A percentile compares a stretch with the other conserved stretches of the same genome.
These are phyloP conservation scores for Stramenopiles sp. DNA, from an alignment of 352 stramenopile genomes.

Conservation along the genomic window DNA sequence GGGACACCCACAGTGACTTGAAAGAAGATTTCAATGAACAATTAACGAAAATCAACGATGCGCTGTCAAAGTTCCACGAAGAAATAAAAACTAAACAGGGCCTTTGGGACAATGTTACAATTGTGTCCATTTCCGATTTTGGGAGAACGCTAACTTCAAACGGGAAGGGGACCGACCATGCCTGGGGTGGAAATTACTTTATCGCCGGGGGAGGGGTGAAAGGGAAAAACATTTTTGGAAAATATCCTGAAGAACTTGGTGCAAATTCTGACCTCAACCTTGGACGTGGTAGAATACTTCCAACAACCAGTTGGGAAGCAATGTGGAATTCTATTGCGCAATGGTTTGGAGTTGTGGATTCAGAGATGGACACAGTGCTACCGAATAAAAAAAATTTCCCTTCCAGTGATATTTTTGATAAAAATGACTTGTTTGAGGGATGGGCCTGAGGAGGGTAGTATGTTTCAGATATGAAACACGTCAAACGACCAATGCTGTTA, in stretches of 20 bases:
- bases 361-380: too few relatives aligned
- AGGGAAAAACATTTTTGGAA: conserved; percentile 29
- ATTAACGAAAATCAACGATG: conserved; percentile 28
- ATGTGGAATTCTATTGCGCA: conserved; percentile 29
- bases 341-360: conserved; percentile 27
- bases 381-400: conserved; percentile 7
- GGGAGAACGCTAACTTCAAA: conserved; percentile 34
- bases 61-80: conserved; percentile 28
- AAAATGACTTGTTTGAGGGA: too few relatives aligned
- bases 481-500: too few relatives aligned
- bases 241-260: conserved; percentile 34
- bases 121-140: conserved; percentile 35
- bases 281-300: conserved; percentile 29
- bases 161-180: conserved; percentile 32
- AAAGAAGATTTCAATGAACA: conserved; percentile 19
- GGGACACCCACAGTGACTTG: conserved; percentile 33
- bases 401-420: too few relatives aligned
- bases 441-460: too few relatives aligned
- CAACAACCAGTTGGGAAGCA: conserved; percentile 31
- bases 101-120: conserved; percentile 30
- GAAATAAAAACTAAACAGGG: conserved; percentile 29
- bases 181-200: conserved; percentile 21
- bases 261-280: conserved; percentile 21
- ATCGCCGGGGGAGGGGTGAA: conserved; percentile 25
- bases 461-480: too few relatives aligned